A percentile compares a stretch with the other conserved stretches of the same genome.
Conservation (phyloP, 352 stramenopile species). For the Pythium rishiriense region DNA sequence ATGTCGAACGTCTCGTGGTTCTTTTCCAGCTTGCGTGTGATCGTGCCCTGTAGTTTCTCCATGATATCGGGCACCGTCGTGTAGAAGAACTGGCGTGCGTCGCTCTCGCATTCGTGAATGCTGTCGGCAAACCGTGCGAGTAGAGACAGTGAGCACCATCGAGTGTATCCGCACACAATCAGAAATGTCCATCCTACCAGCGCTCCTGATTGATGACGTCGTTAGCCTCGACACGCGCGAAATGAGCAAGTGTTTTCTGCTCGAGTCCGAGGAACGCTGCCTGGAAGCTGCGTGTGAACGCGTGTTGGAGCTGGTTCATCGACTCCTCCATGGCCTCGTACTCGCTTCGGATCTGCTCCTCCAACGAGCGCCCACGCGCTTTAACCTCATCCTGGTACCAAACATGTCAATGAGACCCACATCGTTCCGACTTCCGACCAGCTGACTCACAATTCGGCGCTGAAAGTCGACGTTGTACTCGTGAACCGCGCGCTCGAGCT, state of each 20-base stretch:
- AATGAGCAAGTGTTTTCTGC: conserved; percentile 59
- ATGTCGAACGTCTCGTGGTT: conserved; percentile 92
- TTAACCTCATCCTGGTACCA: conserved; percentile 63
- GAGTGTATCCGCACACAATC: neutral
- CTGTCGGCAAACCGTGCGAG: conserved; percentile 20
- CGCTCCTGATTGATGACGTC: conserved; percentile 50
- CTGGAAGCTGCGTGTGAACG: conserved; percentile 54
- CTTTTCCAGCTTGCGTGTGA: conserved; percentile 89
- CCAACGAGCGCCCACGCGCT: conserved; percentile 48
- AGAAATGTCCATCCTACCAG: conserved; percentile 30
- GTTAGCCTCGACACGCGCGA: conserved; percentile 53
- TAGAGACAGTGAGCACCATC: neutral
- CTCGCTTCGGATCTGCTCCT: conserved; percentile 50
- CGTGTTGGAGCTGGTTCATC: conserved; percentile 45
- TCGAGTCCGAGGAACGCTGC: conserved; percentile 52
- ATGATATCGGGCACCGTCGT: conserved; percentile 88
- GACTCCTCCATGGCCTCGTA: conserved; percentile 64
- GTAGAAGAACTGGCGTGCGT: conserved; percentile 74
- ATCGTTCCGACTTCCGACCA: neutral
- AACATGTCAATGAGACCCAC: neutral
- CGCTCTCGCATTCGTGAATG: conserved; percentile 47
- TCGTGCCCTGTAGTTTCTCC: conserved; percentile 82
- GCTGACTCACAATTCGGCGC: conserved; percentile 57
- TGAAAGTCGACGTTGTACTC: conserved; percentile 87
- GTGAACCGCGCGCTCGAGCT: conserved; percentile 76